These are phyloP conservation scores for Boletus rubescentipes DNA, from an alignment of 768 basidiomycete genomes.

Conservation along the genomic window DNA sequence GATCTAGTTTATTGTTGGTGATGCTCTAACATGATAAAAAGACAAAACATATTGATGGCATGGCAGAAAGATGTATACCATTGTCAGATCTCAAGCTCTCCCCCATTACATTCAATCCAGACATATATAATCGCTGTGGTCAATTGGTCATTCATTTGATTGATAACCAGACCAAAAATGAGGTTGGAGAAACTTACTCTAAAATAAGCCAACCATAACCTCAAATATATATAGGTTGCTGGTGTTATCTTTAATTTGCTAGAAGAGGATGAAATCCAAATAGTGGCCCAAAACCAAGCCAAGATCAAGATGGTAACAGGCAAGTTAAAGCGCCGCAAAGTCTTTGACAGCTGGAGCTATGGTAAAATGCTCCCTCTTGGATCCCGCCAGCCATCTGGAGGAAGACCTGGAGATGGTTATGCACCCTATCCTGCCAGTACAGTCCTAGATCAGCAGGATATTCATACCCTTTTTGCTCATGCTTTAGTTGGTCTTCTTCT, in stretches of 20 bases:
- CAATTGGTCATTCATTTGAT: neutral
- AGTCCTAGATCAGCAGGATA: too few relatives aligned
- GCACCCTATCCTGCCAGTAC: too few relatives aligned
- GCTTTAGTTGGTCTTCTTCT: too few relatives aligned
- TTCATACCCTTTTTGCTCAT: too few relatives aligned
- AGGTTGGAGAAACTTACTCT: too few relatives aligned
- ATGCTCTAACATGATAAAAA: too few relatives aligned
- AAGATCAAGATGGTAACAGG: neutral
- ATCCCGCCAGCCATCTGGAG: neutral
- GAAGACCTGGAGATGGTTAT: too few relatives aligned
- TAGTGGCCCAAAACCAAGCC: neutral
- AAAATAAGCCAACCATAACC: too few relatives aligned
- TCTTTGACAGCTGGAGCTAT: neutral
- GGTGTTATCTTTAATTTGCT: neutral
- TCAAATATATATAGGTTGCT: neutral
- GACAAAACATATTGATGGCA: too few relatives aligned
- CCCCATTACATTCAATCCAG: neutral
- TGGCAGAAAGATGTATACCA: neutral
- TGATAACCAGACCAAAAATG: neutral
- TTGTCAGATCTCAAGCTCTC: fast-evolving
- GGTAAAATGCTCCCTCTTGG: neutral
- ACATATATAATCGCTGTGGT: neutral
- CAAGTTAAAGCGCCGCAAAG: neutral
- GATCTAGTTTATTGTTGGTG: too few relatives aligned
- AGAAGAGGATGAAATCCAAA: fast-evolving